Evolutionary conservation across 1,284 basidiomycete species (phyloP).

Genomic region (Leccinum subrobustum): DNA sequence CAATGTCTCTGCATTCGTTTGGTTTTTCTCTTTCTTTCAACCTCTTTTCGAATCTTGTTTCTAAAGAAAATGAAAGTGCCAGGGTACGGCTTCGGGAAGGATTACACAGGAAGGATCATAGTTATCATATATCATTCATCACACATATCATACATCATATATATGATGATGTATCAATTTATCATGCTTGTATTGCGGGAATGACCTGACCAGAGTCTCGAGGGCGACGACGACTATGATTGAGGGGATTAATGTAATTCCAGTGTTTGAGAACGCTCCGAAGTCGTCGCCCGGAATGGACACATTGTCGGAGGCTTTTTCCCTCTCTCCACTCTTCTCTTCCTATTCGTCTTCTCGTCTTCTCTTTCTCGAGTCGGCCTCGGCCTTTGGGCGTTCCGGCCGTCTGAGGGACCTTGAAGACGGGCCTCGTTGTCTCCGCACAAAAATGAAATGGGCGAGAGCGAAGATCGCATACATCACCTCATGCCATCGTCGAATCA

Average conservation of each 20-base stretch:
- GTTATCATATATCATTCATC: not conserved
- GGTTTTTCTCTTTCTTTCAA: not conserved
- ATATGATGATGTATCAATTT: not conserved
- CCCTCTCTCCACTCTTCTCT: not conserved
- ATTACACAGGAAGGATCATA: not conserved
- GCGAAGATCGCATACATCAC: not conserved
- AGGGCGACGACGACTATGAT: not conserved
- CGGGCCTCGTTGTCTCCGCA: constrained; percentile 15
- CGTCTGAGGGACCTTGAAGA: not conserved
- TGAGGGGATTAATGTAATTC: not conserved
- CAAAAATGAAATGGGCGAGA: not conserved
- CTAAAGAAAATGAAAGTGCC: not conserved
- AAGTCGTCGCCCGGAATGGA: not conserved
- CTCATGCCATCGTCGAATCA: not conserved
- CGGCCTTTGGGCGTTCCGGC: not conserved
- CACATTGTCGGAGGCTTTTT: constrained; percentile 3
- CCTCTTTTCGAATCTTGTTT: not conserved
- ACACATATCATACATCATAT: not conserved
- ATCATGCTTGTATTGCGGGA: not conserved
- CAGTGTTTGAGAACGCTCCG: not conserved
- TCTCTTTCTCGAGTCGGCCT: not conserved
- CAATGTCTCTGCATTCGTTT: not conserved
- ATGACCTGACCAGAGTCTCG: not conserved
- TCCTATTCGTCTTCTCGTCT: not conserved
- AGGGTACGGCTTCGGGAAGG: not conserved